These are phyloP conservation scores for Botrytis pseudocinerea DNA, from an alignment of 2,329 filamentous ascomycete genomes.

Conservation along the genomic window DNA sequence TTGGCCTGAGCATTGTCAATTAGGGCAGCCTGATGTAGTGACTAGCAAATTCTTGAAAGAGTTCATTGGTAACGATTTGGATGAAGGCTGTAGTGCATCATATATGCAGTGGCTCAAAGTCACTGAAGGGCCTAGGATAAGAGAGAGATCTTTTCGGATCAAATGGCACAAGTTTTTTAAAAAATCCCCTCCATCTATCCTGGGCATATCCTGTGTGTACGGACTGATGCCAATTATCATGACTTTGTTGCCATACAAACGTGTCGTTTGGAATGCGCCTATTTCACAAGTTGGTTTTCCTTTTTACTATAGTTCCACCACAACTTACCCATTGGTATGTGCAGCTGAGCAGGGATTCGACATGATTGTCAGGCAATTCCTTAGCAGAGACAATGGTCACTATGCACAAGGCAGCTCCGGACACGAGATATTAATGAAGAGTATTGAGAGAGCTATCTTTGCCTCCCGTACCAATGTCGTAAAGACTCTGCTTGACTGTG, in stretches of 20 bases:
- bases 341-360: not conserved
- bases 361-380: not conserved
- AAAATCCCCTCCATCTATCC: not conserved
- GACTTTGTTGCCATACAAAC: not conserved
- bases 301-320: too few species aligned
- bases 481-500: not conserved
- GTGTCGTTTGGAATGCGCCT: not conserved
- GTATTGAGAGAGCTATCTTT: too few species aligned
- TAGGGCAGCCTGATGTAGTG: not conserved
- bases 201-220: rapidly evolving
- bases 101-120: not conserved
- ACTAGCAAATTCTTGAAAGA: rapidly evolving
- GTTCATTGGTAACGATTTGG: rapidly evolving
- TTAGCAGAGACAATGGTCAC: rapidly evolving
- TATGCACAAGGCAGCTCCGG: not conserved
- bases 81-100: not conserved
- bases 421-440: not conserved
- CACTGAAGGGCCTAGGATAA: too few species aligned
- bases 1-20: not conserved
- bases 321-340: not conserved
- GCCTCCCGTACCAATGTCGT: not conserved
- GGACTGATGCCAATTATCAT: not conserved
- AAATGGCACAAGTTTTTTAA: too few species aligned
- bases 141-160: too few species aligned
- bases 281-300: too few species aligned